phyloP scores from a whole-genome alignment of 2,329 filamentous ascomycete species.

The Penicillium oxalicum region DNA sequence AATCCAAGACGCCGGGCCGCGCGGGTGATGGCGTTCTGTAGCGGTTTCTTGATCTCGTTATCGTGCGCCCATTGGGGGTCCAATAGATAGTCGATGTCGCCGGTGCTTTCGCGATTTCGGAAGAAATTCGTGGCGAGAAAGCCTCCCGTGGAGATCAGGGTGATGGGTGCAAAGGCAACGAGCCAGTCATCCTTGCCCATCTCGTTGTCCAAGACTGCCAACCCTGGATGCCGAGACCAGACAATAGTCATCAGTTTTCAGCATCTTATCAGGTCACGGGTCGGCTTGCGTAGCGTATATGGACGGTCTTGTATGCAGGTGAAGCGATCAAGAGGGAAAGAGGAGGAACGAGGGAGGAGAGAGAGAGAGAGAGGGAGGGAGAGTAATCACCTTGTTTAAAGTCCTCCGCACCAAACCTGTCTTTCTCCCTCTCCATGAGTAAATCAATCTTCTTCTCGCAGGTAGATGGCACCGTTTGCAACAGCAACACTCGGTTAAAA shows the following conservation, averaged over 20 bases:
- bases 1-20: constrained; percentile 20
- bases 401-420: constrained; percentile 9
- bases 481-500: no score
- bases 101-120: constrained; percentile 27
- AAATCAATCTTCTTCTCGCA: no score
- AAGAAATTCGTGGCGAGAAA: constrained; percentile 29
- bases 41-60: constrained; percentile 25
- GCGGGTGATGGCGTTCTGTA: constrained; percentile 21
- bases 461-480: no score
- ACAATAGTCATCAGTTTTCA: background rate
- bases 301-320: no score
- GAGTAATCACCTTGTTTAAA: constrained; percentile 7
- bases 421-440: constrained; percentile 9
- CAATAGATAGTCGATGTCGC: constrained; percentile 29
- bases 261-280: no score
- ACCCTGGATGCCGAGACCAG: constrained; percentile 12
- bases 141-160: constrained; percentile 26
- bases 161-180: constrained; percentile 29
- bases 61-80: constrained; percentile 30
- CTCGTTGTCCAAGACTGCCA: constrained; percentile 26
- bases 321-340: no score
- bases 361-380: background rate
- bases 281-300: no score
- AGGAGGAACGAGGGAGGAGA: no score
- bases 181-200: constrained; percentile 27